Percentiles rank a stretch among this genome's conserved stretches.
phyloP scores from a whole-genome alignment of 108 stramenopile genomes.

The Cyclotella atomus region DNA sequence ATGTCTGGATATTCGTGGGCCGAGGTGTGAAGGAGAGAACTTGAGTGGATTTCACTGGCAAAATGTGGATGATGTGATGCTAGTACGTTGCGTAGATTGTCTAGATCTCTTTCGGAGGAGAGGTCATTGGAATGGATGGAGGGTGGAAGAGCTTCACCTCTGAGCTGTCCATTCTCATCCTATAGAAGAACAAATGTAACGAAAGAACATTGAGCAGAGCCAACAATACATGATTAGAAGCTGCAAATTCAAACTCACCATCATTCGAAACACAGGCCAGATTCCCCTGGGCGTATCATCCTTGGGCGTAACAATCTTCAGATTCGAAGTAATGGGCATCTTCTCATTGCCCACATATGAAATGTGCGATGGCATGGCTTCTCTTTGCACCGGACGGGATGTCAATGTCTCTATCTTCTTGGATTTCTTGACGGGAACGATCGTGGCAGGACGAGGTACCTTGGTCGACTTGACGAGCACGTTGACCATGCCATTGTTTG shows the following conservation, averaged over 20 bases:
- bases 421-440: neutral
- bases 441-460: conserved; percentile 31
- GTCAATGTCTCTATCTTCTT: neutral
- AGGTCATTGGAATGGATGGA: neutral
- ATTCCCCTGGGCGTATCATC: conserved; percentile 72
- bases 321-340: conserved; percentile 73
- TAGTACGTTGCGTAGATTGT: conserved; percentile 50
- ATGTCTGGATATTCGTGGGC: conserved; percentile 60
- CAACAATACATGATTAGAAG: neutral
- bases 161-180: conserved; percentile 78
- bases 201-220: neutral
- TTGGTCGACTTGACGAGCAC: conserved; percentile 46
- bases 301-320: conserved; percentile 70
- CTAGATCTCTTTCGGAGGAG: conserved; percentile 14
- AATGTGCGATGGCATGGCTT: conserved; percentile 36
- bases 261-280: conserved; percentile 88
- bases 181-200: no score
- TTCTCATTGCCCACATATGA: conserved; percentile 58
- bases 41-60: conserved; percentile 42
- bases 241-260: conserved; percentile 79
- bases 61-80: conserved; percentile 50
- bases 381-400: neutral
- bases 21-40: conserved; percentile 44
- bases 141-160: conserved; percentile 35
- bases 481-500: conserved; percentile 49